These are phyloP conservation scores for Clarireedia monteithiana DNA, from an alignment of 2,329 filamentous ascomycete genomes.

Conservation along the genomic window DNA sequence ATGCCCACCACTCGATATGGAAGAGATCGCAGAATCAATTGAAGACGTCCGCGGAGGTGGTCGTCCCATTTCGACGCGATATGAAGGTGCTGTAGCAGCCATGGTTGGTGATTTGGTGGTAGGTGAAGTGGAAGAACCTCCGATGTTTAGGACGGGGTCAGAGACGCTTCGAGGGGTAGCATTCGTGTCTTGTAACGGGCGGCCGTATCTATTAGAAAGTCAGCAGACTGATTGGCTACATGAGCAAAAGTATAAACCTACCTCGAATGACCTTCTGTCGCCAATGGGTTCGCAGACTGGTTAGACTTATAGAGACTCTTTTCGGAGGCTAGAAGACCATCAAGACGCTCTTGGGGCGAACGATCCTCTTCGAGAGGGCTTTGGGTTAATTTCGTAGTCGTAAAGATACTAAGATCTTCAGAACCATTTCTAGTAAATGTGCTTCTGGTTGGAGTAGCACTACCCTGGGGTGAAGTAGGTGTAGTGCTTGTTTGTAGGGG, in stretches of 20 bases:
- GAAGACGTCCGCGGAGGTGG: constrained; percentile 66
- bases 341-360: constrained; percentile 29
- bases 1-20: constrained; percentile 54
- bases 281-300: constrained; percentile 2
- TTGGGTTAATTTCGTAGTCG: constrained; percentile 12
- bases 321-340: constrained; percentile 30
- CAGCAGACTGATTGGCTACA: neutral
- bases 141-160: constrained; percentile 24
- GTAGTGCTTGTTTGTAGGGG: constrained; percentile 28
- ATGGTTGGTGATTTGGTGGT: constrained; percentile 20
- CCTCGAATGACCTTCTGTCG: constrained; percentile 17
- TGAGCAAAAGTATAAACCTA: constrained; percentile 11
- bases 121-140: constrained; percentile 18
- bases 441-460: constrained; percentile 26
- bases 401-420: constrained; percentile 17
- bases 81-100: constrained; percentile 23
- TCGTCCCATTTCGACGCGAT: constrained; percentile 25
- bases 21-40: constrained; percentile 88
- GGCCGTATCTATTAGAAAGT: constrained; percentile 15
- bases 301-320: constrained; percentile 27
- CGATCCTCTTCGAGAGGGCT: constrained; percentile 20
- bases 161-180: constrained; percentile 28
- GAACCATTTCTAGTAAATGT: constrained; percentile 20
- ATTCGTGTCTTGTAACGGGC: constrained; percentile 18
- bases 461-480: constrained; percentile 23